Conservation (phyloP, 768 basidiomycete species). For the Tulasnella sp. region DNA sequence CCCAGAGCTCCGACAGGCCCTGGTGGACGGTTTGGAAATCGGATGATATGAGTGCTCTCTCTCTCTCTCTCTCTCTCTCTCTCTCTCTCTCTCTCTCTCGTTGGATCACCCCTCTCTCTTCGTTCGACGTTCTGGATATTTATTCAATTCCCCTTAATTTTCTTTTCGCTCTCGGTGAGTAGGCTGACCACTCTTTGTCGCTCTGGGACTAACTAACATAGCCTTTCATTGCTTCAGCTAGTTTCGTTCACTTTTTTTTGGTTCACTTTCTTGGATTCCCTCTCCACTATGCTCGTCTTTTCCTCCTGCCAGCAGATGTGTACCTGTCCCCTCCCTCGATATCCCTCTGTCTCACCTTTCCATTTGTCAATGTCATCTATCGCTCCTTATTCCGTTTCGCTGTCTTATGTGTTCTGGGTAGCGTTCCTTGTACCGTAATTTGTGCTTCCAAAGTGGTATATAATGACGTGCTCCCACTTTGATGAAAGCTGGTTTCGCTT, state of each 20-base stretch:
- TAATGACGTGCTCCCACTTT: not conserved
- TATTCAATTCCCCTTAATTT: not conserved
- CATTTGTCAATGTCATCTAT: not conserved
- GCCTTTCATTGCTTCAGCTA: not conserved
- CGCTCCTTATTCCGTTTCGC: not conserved
- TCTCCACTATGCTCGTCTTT: too few relatives aligned
- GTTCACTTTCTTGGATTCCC: too few relatives aligned
- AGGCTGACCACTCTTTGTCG: not conserved
- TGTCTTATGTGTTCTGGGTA: not conserved
- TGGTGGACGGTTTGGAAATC: not conserved
- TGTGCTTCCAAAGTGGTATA: not conserved
- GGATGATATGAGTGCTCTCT: not conserved
- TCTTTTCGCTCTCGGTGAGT: not conserved
- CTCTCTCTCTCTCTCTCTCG: not conserved
- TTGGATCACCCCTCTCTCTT: not conserved
- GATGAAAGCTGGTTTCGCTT: not conserved
- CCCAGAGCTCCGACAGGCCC: not conserved
- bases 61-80: not conserved
- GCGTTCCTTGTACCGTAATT: not conserved
- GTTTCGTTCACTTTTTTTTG: not conserved
- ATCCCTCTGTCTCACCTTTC: not conserved
- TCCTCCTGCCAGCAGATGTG: not conserved
- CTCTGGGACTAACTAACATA: not conserved
- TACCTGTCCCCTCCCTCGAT: not conserved
- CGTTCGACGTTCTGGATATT: not conserved